Evolutionary conservation across 305 asterid species (phyloP).

Genomic region (Fraxinus velutina): DNA sequence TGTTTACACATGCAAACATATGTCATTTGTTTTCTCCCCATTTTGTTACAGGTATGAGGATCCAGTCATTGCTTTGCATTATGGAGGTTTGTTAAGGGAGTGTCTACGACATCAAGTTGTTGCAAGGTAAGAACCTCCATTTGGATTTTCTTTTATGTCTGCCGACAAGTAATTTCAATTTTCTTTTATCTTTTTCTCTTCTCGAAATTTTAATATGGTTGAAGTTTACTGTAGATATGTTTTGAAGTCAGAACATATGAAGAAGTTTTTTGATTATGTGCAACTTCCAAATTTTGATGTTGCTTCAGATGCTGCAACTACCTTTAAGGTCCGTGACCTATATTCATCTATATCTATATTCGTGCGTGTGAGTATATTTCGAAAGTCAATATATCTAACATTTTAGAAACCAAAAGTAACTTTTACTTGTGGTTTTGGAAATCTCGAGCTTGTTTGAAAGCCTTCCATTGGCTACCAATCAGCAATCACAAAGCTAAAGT

Average conservation of each 20-base stretch:
- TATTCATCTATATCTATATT: not conserved
- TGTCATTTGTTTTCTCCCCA: not conserved
- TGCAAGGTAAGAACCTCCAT: slow-evolving; percentile 50
- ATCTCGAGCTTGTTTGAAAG: not conserved
- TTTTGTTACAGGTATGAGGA: slow-evolving; percentile 56
- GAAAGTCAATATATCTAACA: too few relatives aligned
- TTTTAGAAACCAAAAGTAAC: too few relatives aligned
- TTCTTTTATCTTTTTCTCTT: not conserved
- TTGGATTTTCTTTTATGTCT: not conserved
- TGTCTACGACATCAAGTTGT: slow-evolving; percentile 83
- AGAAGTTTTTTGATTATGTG: slow-evolving; percentile 65
- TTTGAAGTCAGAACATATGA: slow-evolving; percentile 55
- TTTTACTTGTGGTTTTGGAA: too few relatives aligned
- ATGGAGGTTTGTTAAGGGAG: slow-evolving; percentile 79
- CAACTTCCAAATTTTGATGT: slow-evolving; percentile 83
- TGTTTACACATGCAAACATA: too few relatives aligned
- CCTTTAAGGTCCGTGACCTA: slow-evolving; percentile 59
- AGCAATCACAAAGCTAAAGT: not conserved
- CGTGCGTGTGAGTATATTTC: too few relatives aligned
- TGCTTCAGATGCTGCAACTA: slow-evolving; percentile 86
- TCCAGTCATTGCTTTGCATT: slow-evolving; percentile 65
- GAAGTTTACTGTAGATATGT: slow-evolving; percentile 43
- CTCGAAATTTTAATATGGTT: not conserved
- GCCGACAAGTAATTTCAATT: not conserved
- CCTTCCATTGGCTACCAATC: not conserved